phyloP scores from a whole-genome alignment of 352 stramenopile genomes.

The Lagenidium giganteum region DNA sequence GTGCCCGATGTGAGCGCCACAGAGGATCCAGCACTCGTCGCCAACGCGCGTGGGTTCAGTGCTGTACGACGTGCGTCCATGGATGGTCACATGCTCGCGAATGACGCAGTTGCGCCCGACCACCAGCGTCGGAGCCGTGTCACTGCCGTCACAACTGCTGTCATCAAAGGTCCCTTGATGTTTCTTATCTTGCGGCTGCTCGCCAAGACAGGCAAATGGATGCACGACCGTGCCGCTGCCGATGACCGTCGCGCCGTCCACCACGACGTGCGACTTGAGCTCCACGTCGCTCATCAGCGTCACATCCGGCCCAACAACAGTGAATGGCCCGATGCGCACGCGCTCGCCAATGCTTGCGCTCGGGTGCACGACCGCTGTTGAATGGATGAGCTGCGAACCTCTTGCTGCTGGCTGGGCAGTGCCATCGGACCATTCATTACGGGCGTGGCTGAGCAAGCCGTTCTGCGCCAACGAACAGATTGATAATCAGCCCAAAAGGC shows the following conservation, averaged over 20 bases:
- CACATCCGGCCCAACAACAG: conserved; percentile 67
- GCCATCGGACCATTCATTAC: too few species aligned
- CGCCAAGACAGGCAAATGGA: conserved; percentile 72
- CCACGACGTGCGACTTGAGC: conserved; percentile 69
- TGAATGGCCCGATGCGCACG: conserved; percentile 71
- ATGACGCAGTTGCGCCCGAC: conserved; percentile 74
- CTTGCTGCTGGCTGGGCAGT: too few species aligned
- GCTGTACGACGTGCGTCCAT: conserved; percentile 72
- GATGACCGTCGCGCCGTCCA: conserved; percentile 59
- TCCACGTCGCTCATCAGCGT: conserved; percentile 56
- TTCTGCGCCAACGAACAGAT: too few species aligned
- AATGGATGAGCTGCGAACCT: too few species aligned
- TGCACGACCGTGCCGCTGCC: conserved; percentile 52
- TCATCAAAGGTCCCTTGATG: conserved; percentile 23
- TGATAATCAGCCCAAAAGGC: too few species aligned
- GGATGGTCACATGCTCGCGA: conserved; percentile 79
- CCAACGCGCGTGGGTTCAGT: conserved; percentile 47
- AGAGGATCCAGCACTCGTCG: conserved; percentile 79
- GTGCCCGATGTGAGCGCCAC: conserved; percentile 68
- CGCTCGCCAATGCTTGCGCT: conserved; percentile 43
- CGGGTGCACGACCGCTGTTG: conserved; percentile 68
- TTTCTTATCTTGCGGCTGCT: conserved; percentile 81
- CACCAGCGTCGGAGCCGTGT: conserved; percentile 11
- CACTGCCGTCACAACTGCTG: not conserved
- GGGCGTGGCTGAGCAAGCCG: too few species aligned